Evolutionary conservation across 768 basidiomycete species (phyloP), one percentile per base, ranked within the genome.

Genomic region (Tremella fuciformis): DNA sequence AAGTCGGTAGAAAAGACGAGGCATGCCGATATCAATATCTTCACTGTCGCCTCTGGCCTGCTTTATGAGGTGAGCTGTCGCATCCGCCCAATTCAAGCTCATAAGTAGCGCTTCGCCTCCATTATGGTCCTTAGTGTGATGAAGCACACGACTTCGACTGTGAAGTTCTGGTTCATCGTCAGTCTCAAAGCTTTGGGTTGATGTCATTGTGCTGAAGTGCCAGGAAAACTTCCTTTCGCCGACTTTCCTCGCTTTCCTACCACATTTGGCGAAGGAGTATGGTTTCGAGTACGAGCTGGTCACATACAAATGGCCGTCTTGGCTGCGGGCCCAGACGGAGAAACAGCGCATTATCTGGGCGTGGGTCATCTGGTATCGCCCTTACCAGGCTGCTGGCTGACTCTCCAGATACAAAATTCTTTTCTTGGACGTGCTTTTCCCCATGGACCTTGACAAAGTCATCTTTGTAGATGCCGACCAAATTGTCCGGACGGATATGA

Each of bases 271-370:
- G 0, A 81, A 85, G 67, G 88, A 87, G 63, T 98, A 98, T 70
- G 84, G 84, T 40, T 99, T 98, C 82, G 84, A 93, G 73, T 99
- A 96, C 71, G 94, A 98, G 72, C 82, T 99, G 13, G 89, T 99
- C 55, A 99, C 96, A 0, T 99, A 98, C 81, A 96, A 96, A 72
- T 99, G 94, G 94, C 96, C 96, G 0, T 89, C 88, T 1, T 99
- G 94, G 94, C 82, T 99, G 3, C 87, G 91, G n/a, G 84, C 84
- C 13, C 96, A 98, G 74, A 91, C 87, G 58, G 96, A 99, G 79
- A 99, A 99, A 77, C 96, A 99, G 76, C 84, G 96, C 9, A 87
- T 94, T 56, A 99, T 99, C 66, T 98, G 96, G 96, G 94, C 90
- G 76, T 78, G 26, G 58, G 73, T 63, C 18, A 13, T 37, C 22